These are phyloP conservation scores for Stagonosporopsis tanaceti DNA, from an alignment of 2,329 filamentous ascomycete species.

Conservation along the genomic window DNA sequence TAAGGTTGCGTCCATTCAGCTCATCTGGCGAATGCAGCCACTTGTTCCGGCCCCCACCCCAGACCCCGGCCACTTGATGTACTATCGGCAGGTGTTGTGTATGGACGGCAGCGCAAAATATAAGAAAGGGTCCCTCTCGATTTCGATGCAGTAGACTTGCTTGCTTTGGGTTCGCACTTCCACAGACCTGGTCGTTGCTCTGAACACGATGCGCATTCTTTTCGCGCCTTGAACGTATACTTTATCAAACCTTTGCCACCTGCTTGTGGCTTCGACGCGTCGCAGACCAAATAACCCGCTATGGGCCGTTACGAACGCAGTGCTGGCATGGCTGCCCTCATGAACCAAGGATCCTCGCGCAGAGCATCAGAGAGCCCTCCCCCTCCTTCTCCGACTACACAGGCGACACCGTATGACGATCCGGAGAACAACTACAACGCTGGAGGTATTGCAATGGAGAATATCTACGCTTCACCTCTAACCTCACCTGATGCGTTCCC, in stretches of 20 bases:
- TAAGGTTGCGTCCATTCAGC: not conserved
- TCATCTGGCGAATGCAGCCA: not conserved
- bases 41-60: constrained; percentile 10
- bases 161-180: not conserved
- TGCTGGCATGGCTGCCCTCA: constrained; percentile 4
- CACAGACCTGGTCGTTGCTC: not conserved
- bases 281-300: no score
- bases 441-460: constrained; percentile 36
- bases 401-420: constrained; percentile 24
- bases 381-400: constrained; percentile 20
- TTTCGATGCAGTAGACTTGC: no score
- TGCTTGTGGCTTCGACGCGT: not conserved
- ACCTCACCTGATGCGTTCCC: constrained; percentile 25
- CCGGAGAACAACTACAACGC: constrained; percentile 24
- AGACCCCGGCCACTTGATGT: constrained; percentile 1
- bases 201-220: not conserved
- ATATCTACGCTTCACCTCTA: constrained; percentile 30
- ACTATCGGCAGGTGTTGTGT: constrained; percentile 5
- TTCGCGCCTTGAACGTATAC: not conserved
- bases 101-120: constrained; percentile 4
- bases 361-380: not conserved
- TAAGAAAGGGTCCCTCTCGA: not conserved
- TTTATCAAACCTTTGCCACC: not conserved
- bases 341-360: constrained; percentile 12
- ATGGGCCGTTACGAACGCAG: constrained; percentile 14